phyloP scores from a whole-genome alignment of 768 basidiomycete genomes.

The Boletus coccyginus region DNA sequence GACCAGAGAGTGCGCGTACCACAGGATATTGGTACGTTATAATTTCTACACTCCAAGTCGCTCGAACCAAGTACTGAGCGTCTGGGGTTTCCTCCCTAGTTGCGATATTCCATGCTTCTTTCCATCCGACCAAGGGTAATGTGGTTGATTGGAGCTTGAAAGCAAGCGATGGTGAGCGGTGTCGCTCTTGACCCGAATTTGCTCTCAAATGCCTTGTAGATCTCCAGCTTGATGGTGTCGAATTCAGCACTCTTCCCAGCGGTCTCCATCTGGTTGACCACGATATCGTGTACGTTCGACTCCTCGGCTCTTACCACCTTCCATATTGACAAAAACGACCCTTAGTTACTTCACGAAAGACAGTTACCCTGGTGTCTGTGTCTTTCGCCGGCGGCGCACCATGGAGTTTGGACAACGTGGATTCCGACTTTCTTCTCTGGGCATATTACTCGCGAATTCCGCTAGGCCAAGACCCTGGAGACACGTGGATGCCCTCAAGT shows the following conservation, averaged over 20 bases:
- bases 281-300: conserved; percentile 66
- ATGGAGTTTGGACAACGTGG: conserved; percentile 73
- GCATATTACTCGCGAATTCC: conserved; percentile 67
- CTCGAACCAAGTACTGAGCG: background rate
- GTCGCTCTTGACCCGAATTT: background rate
- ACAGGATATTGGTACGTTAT: conserved; percentile 51
- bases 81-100: conserved; percentile 38
- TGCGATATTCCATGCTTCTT: conserved; percentile 81
- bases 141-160: conserved; percentile 77
- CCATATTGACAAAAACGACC: conserved; percentile 9
- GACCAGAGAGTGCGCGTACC: conserved; percentile 38
- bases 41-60: background rate
- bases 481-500: conserved; percentile 63
- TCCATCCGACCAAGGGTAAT: conserved; percentile 82
- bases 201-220: conserved; percentile 37
- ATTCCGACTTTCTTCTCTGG: conserved; percentile 75
- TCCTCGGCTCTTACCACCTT: background rate
- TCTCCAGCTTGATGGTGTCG: conserved; percentile 64
- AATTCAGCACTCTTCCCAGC: conserved; percentile 80
- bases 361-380: conserved; percentile 64
- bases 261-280: conserved; percentile 77
- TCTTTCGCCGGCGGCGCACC: conserved; percentile 70
- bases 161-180: conserved; percentile 56
- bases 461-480: conserved; percentile 70
- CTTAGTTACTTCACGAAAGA: conserved; percentile 72